Evolutionary conservation across 441 rosid genomes (phyloP), one percentile per base, ranked within the genome.

Genomic region (Rhodomyrtus psidioides): DNA sequence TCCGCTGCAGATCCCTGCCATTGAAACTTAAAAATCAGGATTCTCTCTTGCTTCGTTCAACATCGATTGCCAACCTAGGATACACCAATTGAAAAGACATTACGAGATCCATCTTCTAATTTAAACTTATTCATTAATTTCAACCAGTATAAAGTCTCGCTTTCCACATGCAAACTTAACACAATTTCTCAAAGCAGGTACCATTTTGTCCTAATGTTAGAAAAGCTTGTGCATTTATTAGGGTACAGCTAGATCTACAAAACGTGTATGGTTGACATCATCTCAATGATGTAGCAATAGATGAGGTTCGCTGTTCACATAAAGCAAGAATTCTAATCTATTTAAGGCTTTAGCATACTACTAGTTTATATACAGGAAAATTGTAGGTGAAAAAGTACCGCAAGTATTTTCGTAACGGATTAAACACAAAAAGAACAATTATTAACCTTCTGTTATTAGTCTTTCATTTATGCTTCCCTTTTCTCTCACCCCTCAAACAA

Each of bases 1-100:
- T 94, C 85, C 88, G 92, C 89, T 94, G 99, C 97, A 97, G 95
- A 89, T 97, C 99, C 99, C 99, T 97, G 96, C 51, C 74, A 86
- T 55, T 83, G 57, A 54, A 16, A 28, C 7, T 54, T 3, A 55
- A 55, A 75, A 42, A 44, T 53, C 21, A 70, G 49, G 79, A 70
- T 70, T 10, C 49, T 70, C 58, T 70, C 79, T 70, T 34, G 79
- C 49, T 82, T 30, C 6, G 6, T 82, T 82, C 39, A 82, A 82
- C 49, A 12, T 39, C 28, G n/a, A 9, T 28, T 82, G 27, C 57
- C 60, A 30, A 51, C 56, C 42, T 26, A 34, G 34, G 34, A 34
- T 34, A 34, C 34, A 34, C 34, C 34, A 34, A 34, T 27, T 53
- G 46, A n/a, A 54, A 55, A 82, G 44, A 82, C 17, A 30, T 54